Evolutionary conservation across 163 green algal species (phyloP), one percentile per base, ranked within the genome.

Genomic region (Trebouxia gelatinosa): DNA sequence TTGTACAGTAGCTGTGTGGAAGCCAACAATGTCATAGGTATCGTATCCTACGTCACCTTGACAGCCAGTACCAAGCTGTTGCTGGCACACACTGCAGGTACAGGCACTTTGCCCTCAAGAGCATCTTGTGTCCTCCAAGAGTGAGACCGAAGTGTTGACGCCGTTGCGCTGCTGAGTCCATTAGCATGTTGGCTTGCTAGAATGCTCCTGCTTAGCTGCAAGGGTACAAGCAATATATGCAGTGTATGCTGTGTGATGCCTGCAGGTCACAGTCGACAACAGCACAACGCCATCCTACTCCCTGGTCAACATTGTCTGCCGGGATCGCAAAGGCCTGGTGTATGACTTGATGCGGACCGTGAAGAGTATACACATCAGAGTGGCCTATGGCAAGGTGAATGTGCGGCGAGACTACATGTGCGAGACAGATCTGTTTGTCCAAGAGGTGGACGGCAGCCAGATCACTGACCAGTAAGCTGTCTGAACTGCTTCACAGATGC

Each of bases 271-370:
- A 4, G 74, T 93, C 5, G 90, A 95, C 81, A 92, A 92, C 75
- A 75, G 77, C 61, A 91, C 85, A 5, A 81, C 74, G 2, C 13
- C 61, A 34, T 35, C 46, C 39, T 87, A 92, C 79, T 90, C 83
- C 7, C 48, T 92, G 74, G 67, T 95, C 29, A 87, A 84, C 65
- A 80, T 95, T 28, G 39, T 74, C 21, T 90, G 89, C 58, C 58
- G 61, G 9, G 91, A 96, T 77, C 90, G 91, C 76, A 95, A 95
- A 85, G 91, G 91, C 31, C 86, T 96, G 50, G 70, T 94, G 16
- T 96, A 94, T 81, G 91, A 96, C 81, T 61, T 92, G 2, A 84
- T 94, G 70, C 81, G 89, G 58, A 86, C 81, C 3, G 74, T 94
- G 28, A 94, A 94, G 66, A 89, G 94, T 39, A 75, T 93, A 7